A percentile compares a stretch with the other conserved stretches of the same genome.
Conservation (phyloP, 345 rosid species). For the Eucalyptus curtisii region DNA sequence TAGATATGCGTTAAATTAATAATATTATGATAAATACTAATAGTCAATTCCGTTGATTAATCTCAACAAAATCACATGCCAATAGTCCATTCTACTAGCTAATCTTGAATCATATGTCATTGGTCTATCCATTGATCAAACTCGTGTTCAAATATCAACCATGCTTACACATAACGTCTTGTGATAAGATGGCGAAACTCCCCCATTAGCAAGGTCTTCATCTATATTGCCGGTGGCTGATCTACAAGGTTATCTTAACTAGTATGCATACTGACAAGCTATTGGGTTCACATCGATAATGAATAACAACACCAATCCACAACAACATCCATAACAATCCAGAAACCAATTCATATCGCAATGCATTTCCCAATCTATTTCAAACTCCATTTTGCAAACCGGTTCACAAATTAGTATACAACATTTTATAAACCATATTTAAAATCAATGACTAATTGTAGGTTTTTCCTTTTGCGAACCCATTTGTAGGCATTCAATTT, state of each 20-base stretch:
- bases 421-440: not conserved
- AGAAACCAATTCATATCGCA: accelerated
- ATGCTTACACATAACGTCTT: too few relatives aligned
- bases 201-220: accelerated
- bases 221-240: accelerated
- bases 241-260: accelerated
- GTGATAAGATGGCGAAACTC: accelerated
- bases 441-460: too few relatives aligned
- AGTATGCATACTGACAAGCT: too few relatives aligned
- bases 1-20: accelerated
- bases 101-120: too few relatives aligned
- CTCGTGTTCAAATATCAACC: too few relatives aligned
- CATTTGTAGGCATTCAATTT: accelerated
- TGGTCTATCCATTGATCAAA: too few relatives aligned
- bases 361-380: not conserved
- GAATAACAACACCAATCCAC: too few relatives aligned
- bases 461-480: not conserved
- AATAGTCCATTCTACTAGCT: too few relatives aligned
- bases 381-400: not conserved
- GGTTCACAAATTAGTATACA: not conserved
- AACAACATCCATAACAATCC: too few relatives aligned
- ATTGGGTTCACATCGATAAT: accelerated
- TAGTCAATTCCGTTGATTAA: accelerated
- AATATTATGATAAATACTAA: too few relatives aligned
- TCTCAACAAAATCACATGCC: too few relatives aligned